Evolutionary conservation across 208 protist genomes (phyloP).

Genomic region (Leishmania aethiopica): DNA sequence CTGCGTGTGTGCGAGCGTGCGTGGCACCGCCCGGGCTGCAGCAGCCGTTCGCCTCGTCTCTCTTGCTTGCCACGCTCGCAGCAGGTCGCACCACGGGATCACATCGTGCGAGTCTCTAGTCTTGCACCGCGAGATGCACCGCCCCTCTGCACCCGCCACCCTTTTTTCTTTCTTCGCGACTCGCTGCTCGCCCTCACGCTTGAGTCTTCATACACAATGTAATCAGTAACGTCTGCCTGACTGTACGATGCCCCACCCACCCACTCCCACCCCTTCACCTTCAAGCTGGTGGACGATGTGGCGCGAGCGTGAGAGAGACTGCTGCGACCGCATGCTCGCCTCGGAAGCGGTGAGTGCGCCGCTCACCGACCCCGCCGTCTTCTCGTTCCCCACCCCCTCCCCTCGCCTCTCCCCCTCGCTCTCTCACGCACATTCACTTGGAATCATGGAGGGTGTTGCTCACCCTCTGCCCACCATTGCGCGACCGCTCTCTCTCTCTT

Average conservation of each 20-base stretch:
- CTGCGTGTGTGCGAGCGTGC: not conserved
- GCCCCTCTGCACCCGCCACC: not conserved
- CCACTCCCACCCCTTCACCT: not conserved
- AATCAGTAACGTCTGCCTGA: not conserved
- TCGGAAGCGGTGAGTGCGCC: not conserved
- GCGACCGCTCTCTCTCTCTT: not conserved
- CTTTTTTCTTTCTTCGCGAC: constrained; percentile 2
- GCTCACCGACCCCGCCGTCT: not conserved
- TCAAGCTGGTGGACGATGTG: not conserved
- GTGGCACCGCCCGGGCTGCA: not conserved
- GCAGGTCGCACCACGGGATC: not conserved
- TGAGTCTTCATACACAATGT: not conserved
- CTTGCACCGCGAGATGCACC: not conserved
- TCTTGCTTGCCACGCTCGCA: not conserved
- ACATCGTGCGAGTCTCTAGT: not conserved
- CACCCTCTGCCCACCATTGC: not conserved
- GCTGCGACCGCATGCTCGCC: not conserved
- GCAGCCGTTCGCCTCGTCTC: not conserved
- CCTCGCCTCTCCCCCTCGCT: not conserved
- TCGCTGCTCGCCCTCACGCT: not conserved
- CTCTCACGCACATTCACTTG: not conserved
- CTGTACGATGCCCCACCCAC: not conserved
- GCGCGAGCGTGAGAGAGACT: not conserved
- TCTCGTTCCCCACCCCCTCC: not conserved
- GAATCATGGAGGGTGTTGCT: not conserved